Conservation (phyloP, 805 yeast species). For the Myxozyma vanderwaltii region DNA sequence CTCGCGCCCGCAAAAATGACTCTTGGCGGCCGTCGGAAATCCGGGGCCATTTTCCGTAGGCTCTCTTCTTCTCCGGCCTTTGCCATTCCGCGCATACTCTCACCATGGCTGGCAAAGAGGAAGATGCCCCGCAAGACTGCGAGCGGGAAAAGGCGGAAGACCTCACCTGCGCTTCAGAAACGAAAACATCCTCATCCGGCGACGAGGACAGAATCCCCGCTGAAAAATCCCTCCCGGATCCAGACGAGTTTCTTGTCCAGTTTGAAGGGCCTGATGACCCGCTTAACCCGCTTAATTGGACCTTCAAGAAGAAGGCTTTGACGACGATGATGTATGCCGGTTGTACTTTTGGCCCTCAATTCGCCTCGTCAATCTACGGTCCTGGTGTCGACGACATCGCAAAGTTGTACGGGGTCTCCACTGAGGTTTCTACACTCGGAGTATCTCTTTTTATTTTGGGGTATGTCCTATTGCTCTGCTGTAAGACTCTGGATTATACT, state of each 20-base stretch:
- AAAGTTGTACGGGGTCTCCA: slow-evolving; percentile 14
- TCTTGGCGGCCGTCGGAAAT: too few relatives aligned
- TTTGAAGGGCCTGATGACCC: slow-evolving; percentile 38
- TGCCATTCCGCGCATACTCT: too few relatives aligned
- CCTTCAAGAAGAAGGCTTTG: slow-evolving; percentile 17
- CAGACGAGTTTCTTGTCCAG: slow-evolving; percentile 25
- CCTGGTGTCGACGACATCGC: slow-evolving; percentile 19
- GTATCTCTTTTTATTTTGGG: slow-evolving; percentile 57
- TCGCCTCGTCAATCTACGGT: slow-evolving; percentile 27
- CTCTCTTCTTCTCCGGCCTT: too few relatives aligned
- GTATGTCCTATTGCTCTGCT: slow-evolving; percentile 19
- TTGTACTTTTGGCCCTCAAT: slow-evolving; percentile 34
- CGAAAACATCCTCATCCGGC: background rate
- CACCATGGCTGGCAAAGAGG: too few relatives aligned
- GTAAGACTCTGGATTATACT: background rate
- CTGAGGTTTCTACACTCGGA: slow-evolving; percentile 25
- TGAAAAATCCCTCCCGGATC: background rate
- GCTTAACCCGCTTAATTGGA: slow-evolving; percentile 30
- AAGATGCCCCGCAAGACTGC: too few relatives aligned
- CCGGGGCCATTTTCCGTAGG: too few relatives aligned
- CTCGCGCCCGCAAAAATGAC: too few relatives aligned
- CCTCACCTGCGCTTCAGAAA: background rate
- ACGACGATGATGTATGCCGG: slow-evolving; percentile 30
- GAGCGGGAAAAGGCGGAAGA: too few relatives aligned
- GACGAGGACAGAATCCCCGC: background rate